phyloP scores from a whole-genome alignment of 2,329 filamentous ascomycete species.

The Aspergillus novofumigatus region DNA sequence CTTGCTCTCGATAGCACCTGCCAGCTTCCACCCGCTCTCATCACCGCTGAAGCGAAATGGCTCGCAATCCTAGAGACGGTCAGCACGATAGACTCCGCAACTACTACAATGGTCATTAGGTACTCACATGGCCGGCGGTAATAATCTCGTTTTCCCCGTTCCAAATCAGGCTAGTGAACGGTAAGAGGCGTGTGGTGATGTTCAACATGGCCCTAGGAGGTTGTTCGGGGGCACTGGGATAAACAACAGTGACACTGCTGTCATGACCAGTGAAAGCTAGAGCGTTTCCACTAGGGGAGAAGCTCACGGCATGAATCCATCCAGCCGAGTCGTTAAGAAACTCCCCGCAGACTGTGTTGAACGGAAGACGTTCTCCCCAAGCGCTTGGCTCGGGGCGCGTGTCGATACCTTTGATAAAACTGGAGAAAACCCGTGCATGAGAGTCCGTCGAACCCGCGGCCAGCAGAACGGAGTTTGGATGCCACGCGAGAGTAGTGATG shows the following conservation, averaged over 20 bases:
- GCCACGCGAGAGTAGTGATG: slow-evolving; percentile 91
- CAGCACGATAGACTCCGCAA: not conserved
- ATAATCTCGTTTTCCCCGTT: slow-evolving; percentile 89
- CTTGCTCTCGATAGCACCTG: slow-evolving; percentile 75
- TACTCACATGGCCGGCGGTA: slow-evolving; percentile 77
- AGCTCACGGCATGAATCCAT: slow-evolving; percentile 91
- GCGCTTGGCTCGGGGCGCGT: slow-evolving; percentile 76
- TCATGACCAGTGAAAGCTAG: slow-evolving; percentile 93
- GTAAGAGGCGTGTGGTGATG: slow-evolving; percentile 82
- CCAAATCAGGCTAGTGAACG: slow-evolving; percentile 92
- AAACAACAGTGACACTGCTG: slow-evolving; percentile 94
- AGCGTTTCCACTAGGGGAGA: slow-evolving; percentile 89
- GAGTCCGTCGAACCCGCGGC: slow-evolving; percentile 96
- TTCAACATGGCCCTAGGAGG: slow-evolving; percentile 86
- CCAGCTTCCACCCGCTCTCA: slow-evolving; percentile 76
- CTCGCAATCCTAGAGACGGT: slow-evolving; percentile 59
- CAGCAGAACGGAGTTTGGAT: slow-evolving; percentile 92
- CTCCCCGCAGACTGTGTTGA: slow-evolving; percentile 98
- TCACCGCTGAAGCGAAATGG: slow-evolving; percentile 83
- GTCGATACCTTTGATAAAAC: slow-evolving; percentile 95
- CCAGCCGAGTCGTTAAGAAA: slow-evolving; percentile 93
- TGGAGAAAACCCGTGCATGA: slow-evolving; percentile 89
- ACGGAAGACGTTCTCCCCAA: slow-evolving; percentile 93
- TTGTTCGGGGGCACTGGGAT: slow-evolving; percentile 86
- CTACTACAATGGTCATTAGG: not conserved